Percentiles rank a stretch among this genome's conserved stretches.
Conservation (phyloP, 306 rosid genomes). For the Vicia sativa region DNA sequence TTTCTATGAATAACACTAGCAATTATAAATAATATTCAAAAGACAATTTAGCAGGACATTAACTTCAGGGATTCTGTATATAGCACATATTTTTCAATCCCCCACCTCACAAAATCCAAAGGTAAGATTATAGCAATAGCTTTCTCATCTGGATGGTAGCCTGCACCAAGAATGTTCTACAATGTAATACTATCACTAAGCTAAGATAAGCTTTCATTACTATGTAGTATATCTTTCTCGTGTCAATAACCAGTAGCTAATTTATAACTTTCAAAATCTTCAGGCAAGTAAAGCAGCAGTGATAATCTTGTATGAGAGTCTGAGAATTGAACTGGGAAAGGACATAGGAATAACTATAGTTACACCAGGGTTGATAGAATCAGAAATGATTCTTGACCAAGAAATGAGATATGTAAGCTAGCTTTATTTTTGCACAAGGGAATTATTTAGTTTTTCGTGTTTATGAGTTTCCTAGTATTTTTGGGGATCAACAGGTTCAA, state of each 20-base stretch:
- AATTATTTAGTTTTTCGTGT: neutral
- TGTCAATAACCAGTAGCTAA: neutral
- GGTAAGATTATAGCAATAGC: too few relatives aligned
- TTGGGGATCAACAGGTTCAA: conserved; percentile 32
- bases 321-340: conserved; percentile 58
- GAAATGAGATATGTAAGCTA: conserved; percentile 58
- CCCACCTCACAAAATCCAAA: too few relatives aligned
- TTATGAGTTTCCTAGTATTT: neutral
- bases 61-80: too few relatives aligned
- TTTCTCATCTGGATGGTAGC: conserved; percentile 46
- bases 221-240: neutral
- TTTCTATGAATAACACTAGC: too few relatives aligned
- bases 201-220: neutral
- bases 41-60: too few relatives aligned
- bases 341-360: conserved; percentile 68
- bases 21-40: too few relatives aligned
- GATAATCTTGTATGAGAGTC: conserved; percentile 65
- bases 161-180: conserved; percentile 56
- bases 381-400: conserved; percentile 64
- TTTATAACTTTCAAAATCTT: conserved; percentile 2
- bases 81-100: too few relatives aligned
- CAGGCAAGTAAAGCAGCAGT: conserved; percentile 76
- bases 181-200: conserved; percentile 45
- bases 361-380: conserved; percentile 60
- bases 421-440: neutral